A percentile compares a stretch with the other conserved stretches of the same genome.
phyloP scores from a whole-genome alignment of 2,329 filamentous ascomycete genomes.

The Shiraia bambusicola region DNA sequence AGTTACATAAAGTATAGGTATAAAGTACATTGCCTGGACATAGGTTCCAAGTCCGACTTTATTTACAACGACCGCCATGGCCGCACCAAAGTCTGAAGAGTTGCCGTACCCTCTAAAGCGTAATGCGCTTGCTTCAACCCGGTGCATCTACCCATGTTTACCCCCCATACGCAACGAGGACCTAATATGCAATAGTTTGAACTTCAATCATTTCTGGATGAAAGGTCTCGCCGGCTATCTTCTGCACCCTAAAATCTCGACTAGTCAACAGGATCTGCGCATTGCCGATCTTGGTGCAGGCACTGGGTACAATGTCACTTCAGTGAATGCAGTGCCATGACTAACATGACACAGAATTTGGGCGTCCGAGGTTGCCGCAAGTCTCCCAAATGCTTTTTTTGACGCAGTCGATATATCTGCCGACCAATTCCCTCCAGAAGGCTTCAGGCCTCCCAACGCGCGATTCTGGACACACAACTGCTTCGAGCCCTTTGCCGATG shows the following conservation, averaged over 20 bases:
- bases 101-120: not conserved
- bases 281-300: conserved; percentile 14
- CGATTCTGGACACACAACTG: conserved; percentile 26
- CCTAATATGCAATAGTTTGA: conserved; percentile 3
- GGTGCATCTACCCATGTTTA: not conserved
- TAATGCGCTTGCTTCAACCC: conserved; percentile 1
- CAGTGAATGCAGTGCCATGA: too few species aligned
- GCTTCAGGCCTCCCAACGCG: conserved; percentile 7
- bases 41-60: too few species aligned
- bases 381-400: conserved; percentile 3
- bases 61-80: too few species aligned
- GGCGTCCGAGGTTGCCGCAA: conserved; percentile 6
- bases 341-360: conserved; percentile 5
- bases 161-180: not conserved
- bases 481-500: conserved; percentile 26
- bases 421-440: conserved; percentile 25
- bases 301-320: conserved; percentile 7
- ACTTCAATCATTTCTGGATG: conserved; percentile 17
- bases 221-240: conserved; percentile 7
- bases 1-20: too few species aligned
- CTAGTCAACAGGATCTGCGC: conserved; percentile 1
- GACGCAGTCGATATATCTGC: conserved; percentile 33
- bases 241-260: conserved; percentile 10
- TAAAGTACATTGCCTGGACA: too few species aligned
- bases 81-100: too few species aligned